phyloP scores from a whole-genome alignment of 78 protist species.

The Tieghemostelium lacteum region DNA sequence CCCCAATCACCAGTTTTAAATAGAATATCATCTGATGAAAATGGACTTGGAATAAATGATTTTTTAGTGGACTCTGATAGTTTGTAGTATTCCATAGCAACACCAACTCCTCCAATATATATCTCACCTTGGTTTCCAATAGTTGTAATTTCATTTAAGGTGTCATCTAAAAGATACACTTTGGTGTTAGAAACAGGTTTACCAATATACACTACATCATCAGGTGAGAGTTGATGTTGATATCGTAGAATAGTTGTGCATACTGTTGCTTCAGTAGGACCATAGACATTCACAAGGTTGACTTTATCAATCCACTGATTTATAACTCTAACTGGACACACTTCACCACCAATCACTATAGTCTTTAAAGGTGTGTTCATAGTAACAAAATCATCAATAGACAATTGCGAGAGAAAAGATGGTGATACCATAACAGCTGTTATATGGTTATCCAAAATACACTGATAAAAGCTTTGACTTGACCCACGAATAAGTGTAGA shows the following conservation, averaged over 20 bases:
- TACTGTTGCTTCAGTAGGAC: constrained; percentile 78
- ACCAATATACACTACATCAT: constrained; percentile 34
- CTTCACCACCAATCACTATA: constrained; percentile 70
- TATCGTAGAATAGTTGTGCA: constrained; percentile 19
- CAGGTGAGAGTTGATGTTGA: neutral
- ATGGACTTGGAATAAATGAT: constrained; percentile 5
- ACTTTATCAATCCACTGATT: constrained; percentile 18
- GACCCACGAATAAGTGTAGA: constrained; percentile 27
- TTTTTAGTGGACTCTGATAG: neutral
- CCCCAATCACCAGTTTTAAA: constrained; percentile 78
- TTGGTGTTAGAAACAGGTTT: neutral
- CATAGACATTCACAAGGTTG: constrained; percentile 66
- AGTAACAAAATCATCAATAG: neutral
- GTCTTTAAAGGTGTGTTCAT: constrained; percentile 17
- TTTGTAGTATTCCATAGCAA: constrained; percentile 42
- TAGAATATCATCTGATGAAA: neutral
- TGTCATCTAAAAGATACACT: constrained; percentile 19
- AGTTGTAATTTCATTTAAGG: neutral
- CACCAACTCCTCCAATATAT: constrained; percentile 56
- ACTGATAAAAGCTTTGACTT: neutral
- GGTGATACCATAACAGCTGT: constrained; percentile 57
- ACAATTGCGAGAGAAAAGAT: constrained; percentile 36
- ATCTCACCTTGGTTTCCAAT: constrained; percentile 46
- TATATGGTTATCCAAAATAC: neutral
- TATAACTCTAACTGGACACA: constrained; percentile 43